Conservation (phyloP, 83 land plant species). For the Picea abies region DNA sequence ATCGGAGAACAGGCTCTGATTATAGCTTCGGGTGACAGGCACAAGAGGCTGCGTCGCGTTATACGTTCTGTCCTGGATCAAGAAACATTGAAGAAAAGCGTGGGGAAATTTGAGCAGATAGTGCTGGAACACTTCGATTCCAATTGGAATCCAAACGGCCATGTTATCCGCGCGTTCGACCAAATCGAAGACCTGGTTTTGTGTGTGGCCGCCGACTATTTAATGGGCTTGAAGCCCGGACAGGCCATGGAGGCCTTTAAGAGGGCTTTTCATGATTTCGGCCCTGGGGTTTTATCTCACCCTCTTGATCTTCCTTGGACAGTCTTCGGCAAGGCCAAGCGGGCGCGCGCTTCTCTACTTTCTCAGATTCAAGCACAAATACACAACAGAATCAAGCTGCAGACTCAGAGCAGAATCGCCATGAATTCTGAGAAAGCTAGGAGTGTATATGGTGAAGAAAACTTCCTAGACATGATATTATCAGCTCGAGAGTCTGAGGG, state of each 20-base stretch:
- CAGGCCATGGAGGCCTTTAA: neutral
- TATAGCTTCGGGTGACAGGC: neutral
- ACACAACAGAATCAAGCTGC: too few species aligned
- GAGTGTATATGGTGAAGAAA: too few species aligned
- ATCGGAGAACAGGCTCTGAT: neutral
- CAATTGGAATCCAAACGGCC: too few species aligned
- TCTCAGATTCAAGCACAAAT: too few species aligned
- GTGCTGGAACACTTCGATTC: neutral
- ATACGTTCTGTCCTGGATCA: neutral
- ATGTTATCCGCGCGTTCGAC: too few species aligned
- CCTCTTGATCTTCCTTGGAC: slow-evolving; percentile 10
- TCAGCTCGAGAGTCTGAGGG: too few species aligned
- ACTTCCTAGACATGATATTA: too few species aligned
- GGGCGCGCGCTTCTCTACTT: neutral
- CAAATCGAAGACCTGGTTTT: too few species aligned
- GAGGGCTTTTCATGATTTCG: neutral
- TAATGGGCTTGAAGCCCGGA: slow-evolving; percentile 14
- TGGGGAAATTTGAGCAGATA: neutral
- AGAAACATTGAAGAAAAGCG: neutral
- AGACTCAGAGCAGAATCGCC: too few species aligned
- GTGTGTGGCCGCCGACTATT: neutral
- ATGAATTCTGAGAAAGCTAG: too few species aligned
- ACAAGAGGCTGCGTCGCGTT: neutral
- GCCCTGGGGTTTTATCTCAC: neutral
- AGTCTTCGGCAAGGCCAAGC: neutral